Percentiles rank a stretch among this genome's conserved stretches.
Evolutionary conservation across 208 protist genomes (phyloP).

Genomic region (Crithidia fasciculata): DNA sequence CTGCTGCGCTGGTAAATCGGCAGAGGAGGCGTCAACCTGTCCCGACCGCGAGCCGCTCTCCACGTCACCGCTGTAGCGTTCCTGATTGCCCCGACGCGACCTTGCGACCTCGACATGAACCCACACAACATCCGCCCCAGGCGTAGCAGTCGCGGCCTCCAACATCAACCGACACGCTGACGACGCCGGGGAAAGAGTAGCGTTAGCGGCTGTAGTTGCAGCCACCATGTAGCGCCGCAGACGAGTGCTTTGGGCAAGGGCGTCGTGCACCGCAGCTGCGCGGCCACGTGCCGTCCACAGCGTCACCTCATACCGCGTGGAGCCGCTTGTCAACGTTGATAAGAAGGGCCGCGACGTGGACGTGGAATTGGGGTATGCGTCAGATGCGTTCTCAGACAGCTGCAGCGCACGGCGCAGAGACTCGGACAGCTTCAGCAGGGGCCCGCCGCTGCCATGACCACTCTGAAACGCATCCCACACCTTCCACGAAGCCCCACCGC

Average conservation of each 20-base stretch:
- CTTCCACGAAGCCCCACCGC: constrained; percentile 7
- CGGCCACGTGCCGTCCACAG: constrained; percentile 36
- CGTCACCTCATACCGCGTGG: constrained; percentile 26
- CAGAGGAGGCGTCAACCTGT: no score
- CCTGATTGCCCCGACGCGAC: not conserved
- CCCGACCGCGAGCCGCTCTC: not conserved
- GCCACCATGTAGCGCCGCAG: constrained; percentile 5
- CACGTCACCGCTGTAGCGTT: not conserved
- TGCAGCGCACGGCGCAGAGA: not conserved
- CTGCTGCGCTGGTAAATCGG: not conserved
- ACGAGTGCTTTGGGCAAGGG: not conserved
- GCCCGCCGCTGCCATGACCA: not conserved
- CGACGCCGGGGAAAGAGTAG: not conserved
- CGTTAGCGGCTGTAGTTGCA: no score
- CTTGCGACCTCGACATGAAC: constrained; percentile 2
- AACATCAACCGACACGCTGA: constrained; percentile 1
- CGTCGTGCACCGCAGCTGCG: constrained; percentile 17
- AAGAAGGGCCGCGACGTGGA: no score
- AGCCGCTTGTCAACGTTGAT: no score
- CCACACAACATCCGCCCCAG: constrained; percentile 5
- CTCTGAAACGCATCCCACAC: constrained; percentile 15
- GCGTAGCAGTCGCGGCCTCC: not conserved
- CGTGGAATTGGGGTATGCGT: no score
- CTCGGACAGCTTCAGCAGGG: constrained; percentile 23
- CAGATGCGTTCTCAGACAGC: no score